phyloP scores from a whole-genome alignment of 768 basidiomycete species.

The Mycena capillaripes region DNA sequence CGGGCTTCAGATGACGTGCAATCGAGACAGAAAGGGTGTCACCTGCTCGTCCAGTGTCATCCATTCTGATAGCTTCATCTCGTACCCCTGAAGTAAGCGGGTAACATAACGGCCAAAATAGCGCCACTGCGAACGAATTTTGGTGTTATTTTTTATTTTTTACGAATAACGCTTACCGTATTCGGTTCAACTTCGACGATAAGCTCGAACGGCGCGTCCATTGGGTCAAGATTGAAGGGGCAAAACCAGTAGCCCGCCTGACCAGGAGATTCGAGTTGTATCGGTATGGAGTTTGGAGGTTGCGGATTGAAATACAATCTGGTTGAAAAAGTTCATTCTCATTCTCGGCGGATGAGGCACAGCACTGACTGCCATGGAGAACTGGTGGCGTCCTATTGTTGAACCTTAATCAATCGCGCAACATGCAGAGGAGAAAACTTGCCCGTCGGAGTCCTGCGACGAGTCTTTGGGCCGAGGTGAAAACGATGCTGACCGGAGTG shows the following conservation, averaged over 20 bases:
- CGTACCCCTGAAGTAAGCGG: conserved; percentile 33
- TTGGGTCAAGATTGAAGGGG: conserved; percentile 33
- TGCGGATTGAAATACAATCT: conserved; percentile 45
- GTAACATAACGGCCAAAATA: conserved; percentile 45
- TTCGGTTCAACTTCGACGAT: conserved; percentile 41
- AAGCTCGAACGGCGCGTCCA: conserved; percentile 42
- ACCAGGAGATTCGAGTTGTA: conserved; percentile 40
- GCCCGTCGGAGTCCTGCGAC: conserved; percentile 27
- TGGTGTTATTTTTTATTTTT: background rate
- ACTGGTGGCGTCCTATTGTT: background rate
- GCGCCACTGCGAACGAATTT: conserved; percentile 39
- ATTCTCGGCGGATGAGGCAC: background rate
- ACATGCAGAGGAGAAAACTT: background rate
- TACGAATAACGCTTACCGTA: conserved; percentile 34
- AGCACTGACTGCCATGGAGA: conserved; percentile 18
- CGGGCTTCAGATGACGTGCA: background rate
- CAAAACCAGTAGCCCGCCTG: conserved; percentile 49
- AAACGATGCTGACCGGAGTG: conserved; percentile 22
- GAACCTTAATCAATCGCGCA: background rate
- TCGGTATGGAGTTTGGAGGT: conserved; percentile 46
- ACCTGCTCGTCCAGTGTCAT: conserved; percentile 47
- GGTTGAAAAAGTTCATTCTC: background rate
- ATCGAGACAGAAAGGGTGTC: background rate
- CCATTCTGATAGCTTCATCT: conserved; percentile 51
- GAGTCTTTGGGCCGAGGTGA: conserved; percentile 12